These are phyloP conservation scores for Solanum arcanum DNA, from an alignment of 257 asterid species.

Conservation along the genomic window DNA sequence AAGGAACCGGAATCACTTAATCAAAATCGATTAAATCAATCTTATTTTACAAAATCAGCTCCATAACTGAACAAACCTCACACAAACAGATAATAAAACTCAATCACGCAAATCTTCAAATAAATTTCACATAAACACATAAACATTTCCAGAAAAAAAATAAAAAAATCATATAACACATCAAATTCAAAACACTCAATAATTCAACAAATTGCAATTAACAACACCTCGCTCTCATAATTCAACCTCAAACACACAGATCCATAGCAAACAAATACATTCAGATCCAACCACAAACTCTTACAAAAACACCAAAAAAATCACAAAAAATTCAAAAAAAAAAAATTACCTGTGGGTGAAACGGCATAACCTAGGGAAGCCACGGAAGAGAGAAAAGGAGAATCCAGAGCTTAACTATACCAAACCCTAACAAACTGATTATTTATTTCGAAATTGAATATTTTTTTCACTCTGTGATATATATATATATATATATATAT, in stretches of 20 bases:
- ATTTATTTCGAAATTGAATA: background rate
- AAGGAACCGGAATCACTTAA: background rate
- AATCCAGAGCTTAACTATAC: background rate
- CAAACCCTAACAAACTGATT: background rate
- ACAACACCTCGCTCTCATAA: background rate
- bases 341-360: background rate
- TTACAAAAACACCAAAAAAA: background rate
- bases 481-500: background rate
- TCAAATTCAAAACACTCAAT: background rate
- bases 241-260: background rate
- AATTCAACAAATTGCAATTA: background rate
- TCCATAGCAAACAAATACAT: background rate
- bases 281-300: background rate
- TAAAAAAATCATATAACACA: background rate
- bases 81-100: background rate
- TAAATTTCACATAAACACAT: background rate
- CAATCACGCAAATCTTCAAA: background rate
- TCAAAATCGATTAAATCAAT: background rate
- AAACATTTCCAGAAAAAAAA: background rate
- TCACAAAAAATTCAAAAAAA: background rate
- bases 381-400: background rate
- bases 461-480: background rate
- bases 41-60: background rate
- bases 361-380: constrained; percentile 3
- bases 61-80: background rate